Conservation (phyloP, 1,139 yeast species). For the Debaryomyces udenii region DNA sequence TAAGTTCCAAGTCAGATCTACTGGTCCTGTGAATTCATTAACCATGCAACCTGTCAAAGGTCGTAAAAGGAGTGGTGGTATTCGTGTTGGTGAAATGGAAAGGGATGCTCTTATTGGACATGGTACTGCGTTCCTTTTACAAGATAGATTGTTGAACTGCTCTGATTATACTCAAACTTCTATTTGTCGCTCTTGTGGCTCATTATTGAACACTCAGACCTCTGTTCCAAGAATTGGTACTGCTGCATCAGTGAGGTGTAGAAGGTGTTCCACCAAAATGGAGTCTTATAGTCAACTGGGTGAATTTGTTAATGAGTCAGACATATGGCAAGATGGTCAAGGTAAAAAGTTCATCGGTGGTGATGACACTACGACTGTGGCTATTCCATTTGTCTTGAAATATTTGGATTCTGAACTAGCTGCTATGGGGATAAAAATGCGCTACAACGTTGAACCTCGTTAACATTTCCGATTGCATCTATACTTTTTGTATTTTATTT, state of each 20-base stretch:
- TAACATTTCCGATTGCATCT: constrained; percentile 18
- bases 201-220: constrained; percentile 83
- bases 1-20: constrained; percentile 98
- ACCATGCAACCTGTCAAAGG: constrained; percentile 99
- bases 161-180: constrained; percentile 94
- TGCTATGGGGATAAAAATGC: constrained; percentile 97
- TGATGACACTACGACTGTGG: constrained; percentile 86
- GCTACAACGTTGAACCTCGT: constrained; percentile 75
- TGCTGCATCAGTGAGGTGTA: constrained; percentile 77
- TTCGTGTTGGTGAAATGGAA: constrained; percentile 99
- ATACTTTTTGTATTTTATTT: neutral
- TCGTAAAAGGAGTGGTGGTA: constrained; percentile 98
- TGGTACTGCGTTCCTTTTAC: constrained; percentile 95
- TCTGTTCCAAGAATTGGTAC: constrained; percentile 92
- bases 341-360: constrained; percentile 94
- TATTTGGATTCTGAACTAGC: constrained; percentile 93
- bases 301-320: constrained; percentile 66
- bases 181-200: constrained; percentile 91
- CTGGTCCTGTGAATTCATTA: constrained; percentile 95
- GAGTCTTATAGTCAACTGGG: constrained; percentile 40
- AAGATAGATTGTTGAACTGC: constrained; percentile 93
- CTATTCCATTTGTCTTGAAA: constrained; percentile 94
- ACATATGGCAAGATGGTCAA: constrained; percentile 96
- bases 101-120: constrained; percentile 99
- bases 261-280: constrained; percentile 82